A percentile compares a stretch with the other conserved stretches of the same genome.
Conservation (phyloP, 2,329 filamentous ascomycete genomes). For the Pseudocercospora crystallina region DNA sequence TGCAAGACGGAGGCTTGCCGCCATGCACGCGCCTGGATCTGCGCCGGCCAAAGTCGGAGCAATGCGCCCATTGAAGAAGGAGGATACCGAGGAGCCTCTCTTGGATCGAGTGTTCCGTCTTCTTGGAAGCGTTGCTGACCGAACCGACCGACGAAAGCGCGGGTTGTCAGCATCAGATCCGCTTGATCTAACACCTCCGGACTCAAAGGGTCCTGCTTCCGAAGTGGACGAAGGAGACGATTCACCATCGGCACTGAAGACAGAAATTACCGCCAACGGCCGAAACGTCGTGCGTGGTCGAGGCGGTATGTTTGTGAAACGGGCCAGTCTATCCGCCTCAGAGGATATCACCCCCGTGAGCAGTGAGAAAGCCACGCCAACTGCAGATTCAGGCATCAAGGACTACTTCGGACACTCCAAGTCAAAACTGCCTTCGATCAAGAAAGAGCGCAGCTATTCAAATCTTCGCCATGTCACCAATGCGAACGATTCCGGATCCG, state of each 20-base stretch:
- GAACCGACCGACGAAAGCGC: constrained; percentile 13
- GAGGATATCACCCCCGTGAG: background rate
- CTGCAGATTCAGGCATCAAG: background rate
- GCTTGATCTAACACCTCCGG: constrained; percentile 12
- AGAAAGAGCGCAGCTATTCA: constrained; percentile 29
- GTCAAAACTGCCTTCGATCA: constrained; percentile 24
- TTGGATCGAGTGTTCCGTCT: constrained; percentile 16
- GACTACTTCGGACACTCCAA: constrained; percentile 1
- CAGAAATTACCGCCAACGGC: constrained; percentile 16
- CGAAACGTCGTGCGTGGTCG: constrained; percentile 14
- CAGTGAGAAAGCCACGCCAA: background rate
- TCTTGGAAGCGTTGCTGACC: constrained; percentile 18
- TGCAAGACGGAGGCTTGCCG: no score
- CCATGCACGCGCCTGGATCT: background rate
- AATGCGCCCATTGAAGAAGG: background rate
- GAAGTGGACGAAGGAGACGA: background rate
- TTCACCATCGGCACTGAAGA: background rate
- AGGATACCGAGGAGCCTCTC: constrained; percentile 12
- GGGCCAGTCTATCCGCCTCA: background rate
- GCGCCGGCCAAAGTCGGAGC: background rate
- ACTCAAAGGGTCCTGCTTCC: constrained; percentile 1
- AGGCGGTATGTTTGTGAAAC: constrained; percentile 17
- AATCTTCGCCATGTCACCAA: constrained; percentile 30
- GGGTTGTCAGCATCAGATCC: constrained; percentile 14
- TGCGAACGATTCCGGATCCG: constrained; percentile 22